Conservation (phyloP, 805 yeast species). For the Kuraishia molischiana region DNA sequence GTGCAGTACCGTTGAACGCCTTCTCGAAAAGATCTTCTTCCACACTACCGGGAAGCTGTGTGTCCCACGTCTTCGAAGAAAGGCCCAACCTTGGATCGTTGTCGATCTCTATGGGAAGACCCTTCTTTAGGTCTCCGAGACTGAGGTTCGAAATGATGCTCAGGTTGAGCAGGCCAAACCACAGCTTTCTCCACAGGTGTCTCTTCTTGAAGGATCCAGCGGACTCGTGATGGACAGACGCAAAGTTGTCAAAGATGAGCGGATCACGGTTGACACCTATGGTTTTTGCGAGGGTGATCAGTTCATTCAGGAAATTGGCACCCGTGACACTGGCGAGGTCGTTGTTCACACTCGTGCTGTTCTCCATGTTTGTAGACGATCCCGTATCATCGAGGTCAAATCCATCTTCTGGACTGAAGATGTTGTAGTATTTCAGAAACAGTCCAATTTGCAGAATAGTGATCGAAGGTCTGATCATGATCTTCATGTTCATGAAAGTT, state of each 20-base stretch:
- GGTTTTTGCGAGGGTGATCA: constrained; percentile 33
- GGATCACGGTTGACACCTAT: constrained; percentile 43
- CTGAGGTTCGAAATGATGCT: constrained; percentile 23
- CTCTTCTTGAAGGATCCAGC: constrained; percentile 21
- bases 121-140: constrained; percentile 26
- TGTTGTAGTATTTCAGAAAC: constrained; percentile 44
- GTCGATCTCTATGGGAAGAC: constrained; percentile 24
- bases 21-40: constrained; percentile 25
- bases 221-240: constrained; percentile 14
- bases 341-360: constrained; percentile 18
- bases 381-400: constrained; percentile 31
- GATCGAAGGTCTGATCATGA: constrained; percentile 33
- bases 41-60: constrained; percentile 26
- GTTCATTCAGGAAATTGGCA: constrained; percentile 21
- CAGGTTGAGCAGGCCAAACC: constrained; percentile 24
- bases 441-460: constrained; percentile 51
- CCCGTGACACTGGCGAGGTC: constrained; percentile 21
- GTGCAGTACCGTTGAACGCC: constrained; percentile 18
- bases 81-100: constrained; percentile 23
- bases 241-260: constrained; percentile 24
- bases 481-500: constrained; percentile 28
- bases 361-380: constrained; percentile 14
- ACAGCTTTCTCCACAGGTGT: constrained; percentile 29
- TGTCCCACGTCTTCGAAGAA: constrained; percentile 24
- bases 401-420: constrained; percentile 49